A percentile compares a stretch with the other conserved stretches of the same genome.
Conservation (phyloP, 2,329 filamentous ascomycete genomes). For the Penicillium sp. region DNA sequence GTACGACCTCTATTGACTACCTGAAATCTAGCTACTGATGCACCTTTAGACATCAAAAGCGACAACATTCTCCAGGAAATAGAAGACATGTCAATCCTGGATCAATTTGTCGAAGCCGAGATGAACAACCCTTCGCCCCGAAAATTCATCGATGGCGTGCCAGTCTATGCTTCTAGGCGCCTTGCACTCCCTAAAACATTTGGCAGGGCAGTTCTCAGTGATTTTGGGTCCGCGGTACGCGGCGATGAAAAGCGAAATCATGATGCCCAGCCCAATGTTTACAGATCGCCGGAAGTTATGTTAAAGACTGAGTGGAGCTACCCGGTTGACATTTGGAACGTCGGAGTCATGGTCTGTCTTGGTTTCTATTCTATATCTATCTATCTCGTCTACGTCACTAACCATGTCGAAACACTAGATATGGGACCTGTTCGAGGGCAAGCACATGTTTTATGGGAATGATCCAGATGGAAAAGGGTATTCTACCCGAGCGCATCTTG, state of each 20-base stretch:
- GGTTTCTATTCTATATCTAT: not conserved
- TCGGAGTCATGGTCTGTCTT: slow-evolving; percentile 47
- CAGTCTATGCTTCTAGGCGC: not conserved
- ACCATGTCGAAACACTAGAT: slow-evolving; percentile 29
- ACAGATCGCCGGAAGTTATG: slow-evolving; percentile 45
- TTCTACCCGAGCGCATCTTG: slow-evolving; percentile 8
- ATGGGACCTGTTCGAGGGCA: slow-evolving; percentile 50
- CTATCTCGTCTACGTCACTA: not conserved
- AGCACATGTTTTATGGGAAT: not conserved
- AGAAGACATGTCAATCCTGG: slow-evolving; percentile 34
- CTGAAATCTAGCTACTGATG: not conserved
- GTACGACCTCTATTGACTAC: slow-evolving; percentile 21
- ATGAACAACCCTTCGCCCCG: slow-evolving; percentile 36
- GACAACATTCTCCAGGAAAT: slow-evolving; percentile 43
- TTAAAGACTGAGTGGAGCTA: slow-evolving; percentile 47
- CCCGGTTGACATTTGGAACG: slow-evolving; percentile 52
- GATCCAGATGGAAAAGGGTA: not conserved
- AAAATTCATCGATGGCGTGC: not conserved
- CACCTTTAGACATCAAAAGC: slow-evolving; percentile 40
- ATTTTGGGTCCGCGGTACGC: slow-evolving; percentile 38
- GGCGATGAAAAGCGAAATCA: slow-evolving; percentile 42
- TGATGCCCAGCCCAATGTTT: slow-evolving; percentile 41
- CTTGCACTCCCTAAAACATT: not conserved
- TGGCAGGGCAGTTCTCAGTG: slow-evolving; percentile 33
- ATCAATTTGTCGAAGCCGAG: slow-evolving; percentile 35